Base-by-base conservation (phyloP, 1,284 basidiomycete species). In the Cutaneotrichosporon sp. region DNA sequence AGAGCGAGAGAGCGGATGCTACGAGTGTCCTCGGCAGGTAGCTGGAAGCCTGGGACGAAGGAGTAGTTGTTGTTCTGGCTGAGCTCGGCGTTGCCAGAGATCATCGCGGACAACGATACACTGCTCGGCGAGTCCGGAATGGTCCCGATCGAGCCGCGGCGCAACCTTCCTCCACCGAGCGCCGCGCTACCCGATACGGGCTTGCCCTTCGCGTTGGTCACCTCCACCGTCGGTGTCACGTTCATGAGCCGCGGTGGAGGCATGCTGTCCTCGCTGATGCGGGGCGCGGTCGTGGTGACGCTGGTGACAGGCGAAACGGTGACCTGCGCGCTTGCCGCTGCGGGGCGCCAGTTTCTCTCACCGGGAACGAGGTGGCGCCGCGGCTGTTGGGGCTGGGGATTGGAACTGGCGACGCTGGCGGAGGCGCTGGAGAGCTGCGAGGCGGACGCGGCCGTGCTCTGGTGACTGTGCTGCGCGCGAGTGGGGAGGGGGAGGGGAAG, bases 1-100 rank as follows among this genome's bases (percentile, higher is more conserved):
- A 72, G 66, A 10, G 64, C 77, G 33, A 77, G 49, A 42, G 74
- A 78, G 25, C 72, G 68, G 3, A 79, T 70, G 59, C 72, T 76
- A 22, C 75, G 64, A n/a, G 76, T 72, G 59, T 80, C 78, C 47
- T 80, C 78, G 14, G 72, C 68, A 0, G 69, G 68, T 16, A 80
- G 62, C 9, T 77, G 71, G 31, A 80, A 80, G 4, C 79, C 79
- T 2, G 78, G 78, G 3, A 80, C 73, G 45, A 74, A 77, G 2
- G 69, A 67, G 56, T 67, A 72, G 56, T 57, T 51, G 57, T 72
- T 72, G 58, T 74, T 74, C 54, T 73, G 73, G 47, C 66, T 71
- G 29, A 77, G 63, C 56, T 79, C 77, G 18, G 71, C 71, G 62
- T 75, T 74, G 11, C 65, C 68, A 10, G 70, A 69, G 14, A 77